phyloP scores from a whole-genome alignment of 1,284 basidiomycete genomes.

The Coriolopsis trogii region DNA sequence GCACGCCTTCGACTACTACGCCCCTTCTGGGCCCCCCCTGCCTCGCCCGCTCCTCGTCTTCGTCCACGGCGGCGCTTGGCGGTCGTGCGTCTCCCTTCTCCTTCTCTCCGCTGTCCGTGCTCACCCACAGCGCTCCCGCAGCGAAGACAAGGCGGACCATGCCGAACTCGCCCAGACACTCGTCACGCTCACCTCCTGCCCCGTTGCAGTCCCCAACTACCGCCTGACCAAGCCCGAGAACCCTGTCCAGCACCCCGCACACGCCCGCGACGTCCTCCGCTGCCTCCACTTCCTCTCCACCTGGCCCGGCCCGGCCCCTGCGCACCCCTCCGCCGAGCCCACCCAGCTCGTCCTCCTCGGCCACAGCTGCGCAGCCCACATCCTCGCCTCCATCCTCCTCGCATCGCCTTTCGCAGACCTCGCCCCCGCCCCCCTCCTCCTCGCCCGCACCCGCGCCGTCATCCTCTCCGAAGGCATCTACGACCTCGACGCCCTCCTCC shows the following conservation, averaged over 20 bases:
- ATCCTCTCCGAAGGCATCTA: conserved; percentile 76
- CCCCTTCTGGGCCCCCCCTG: conserved; percentile 22
- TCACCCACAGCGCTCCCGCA: conserved; percentile 31
- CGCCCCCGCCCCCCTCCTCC: conserved; percentile 48
- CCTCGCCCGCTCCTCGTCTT: conserved; percentile 38
- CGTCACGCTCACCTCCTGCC: conserved; percentile 46
- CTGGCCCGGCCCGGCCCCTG: conserved; percentile 41
- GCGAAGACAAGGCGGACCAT: conserved; percentile 73
- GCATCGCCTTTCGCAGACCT: conserved; percentile 45
- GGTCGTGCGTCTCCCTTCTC: conserved; percentile 50
- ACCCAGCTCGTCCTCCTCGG: conserved; percentile 65
- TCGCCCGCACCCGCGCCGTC: conserved; percentile 54
- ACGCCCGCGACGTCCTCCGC: conserved; percentile 62
- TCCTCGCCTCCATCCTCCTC: conserved; percentile 71
- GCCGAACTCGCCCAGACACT: conserved; percentile 54
- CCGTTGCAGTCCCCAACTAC: conserved; percentile 77
- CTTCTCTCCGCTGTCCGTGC: neutral
- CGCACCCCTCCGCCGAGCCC: conserved; percentile 35
- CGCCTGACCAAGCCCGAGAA: conserved; percentile 56
- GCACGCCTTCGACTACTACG: conserved; percentile 54
- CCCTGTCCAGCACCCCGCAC: conserved; percentile 64
- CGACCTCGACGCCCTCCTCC: conserved; percentile 65
- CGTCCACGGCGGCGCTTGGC: conserved; percentile 82
- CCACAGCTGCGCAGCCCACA: conserved; percentile 82
- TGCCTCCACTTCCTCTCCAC: conserved; percentile 59